A percentile compares a stretch with the other conserved stretches of the same genome.
Conservation (phyloP, 2,329 filamentous ascomycete species). For the Cercospora berteroae region DNA sequence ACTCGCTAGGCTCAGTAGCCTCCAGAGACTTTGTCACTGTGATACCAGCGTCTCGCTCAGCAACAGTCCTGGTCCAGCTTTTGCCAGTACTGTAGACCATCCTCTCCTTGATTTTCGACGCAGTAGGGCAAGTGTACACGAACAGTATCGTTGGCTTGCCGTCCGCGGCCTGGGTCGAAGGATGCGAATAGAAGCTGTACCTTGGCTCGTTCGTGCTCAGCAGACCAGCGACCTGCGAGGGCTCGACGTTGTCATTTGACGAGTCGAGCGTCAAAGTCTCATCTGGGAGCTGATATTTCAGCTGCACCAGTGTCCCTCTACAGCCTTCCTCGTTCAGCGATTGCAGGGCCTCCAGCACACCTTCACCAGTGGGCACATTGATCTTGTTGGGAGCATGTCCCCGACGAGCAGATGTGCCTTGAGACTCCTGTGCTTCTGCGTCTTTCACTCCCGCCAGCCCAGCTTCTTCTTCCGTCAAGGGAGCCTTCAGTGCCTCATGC, state of each 20-base stretch:
- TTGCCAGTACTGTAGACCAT: slow-evolving; percentile 72
- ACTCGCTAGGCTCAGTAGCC: slow-evolving; percentile 64
- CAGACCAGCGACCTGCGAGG: slow-evolving; percentile 56
- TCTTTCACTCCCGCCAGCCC: slow-evolving; percentile 69
- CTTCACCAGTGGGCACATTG: slow-evolving; percentile 57
- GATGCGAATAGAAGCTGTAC: slow-evolving; percentile 74
- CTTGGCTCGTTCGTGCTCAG: slow-evolving; percentile 70
- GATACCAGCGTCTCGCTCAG: slow-evolving; percentile 64
- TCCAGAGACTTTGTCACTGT: slow-evolving; percentile 67
- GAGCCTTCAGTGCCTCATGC: slow-evolving; percentile 61
- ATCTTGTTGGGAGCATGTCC: slow-evolving; percentile 49
- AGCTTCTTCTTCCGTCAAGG: slow-evolving; percentile 75
- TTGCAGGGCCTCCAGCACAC: slow-evolving; percentile 63
- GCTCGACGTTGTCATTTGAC: slow-evolving; percentile 52
- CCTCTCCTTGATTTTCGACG: slow-evolving; percentile 72
- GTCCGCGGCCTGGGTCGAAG: slow-evolving; percentile 49
- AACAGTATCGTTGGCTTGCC: slow-evolving; percentile 62
- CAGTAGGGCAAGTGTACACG: slow-evolving; percentile 76
- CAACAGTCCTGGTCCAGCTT: slow-evolving; percentile 61
- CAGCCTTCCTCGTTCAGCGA: slow-evolving; percentile 52
- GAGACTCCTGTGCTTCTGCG: slow-evolving; percentile 70
- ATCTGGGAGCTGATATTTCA: slow-evolving; percentile 52
- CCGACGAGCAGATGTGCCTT: slow-evolving; percentile 63
- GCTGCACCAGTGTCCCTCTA: slow-evolving; percentile 27
- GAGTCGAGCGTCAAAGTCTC: slow-evolving; percentile 69